These are phyloP conservation scores for Phytophthora capsici DNA, from an alignment of 352 stramenopile species.

Conservation along the genomic window DNA sequence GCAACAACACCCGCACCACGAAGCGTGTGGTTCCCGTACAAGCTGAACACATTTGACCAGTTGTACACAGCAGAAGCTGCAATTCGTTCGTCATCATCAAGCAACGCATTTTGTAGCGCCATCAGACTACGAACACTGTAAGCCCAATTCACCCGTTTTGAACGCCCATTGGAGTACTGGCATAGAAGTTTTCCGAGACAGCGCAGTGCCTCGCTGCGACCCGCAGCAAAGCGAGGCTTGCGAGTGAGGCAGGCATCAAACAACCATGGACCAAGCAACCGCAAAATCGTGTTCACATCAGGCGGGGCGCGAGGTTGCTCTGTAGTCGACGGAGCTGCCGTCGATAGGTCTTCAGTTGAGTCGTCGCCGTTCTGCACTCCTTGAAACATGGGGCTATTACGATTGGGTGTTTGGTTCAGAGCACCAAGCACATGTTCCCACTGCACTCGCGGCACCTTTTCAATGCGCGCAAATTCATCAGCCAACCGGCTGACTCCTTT, in stretches of 20 bases:
- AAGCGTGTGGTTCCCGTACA: conserved; percentile 85
- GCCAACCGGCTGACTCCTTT: conserved; percentile 83
- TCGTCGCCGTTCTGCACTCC: conserved; percentile 50
- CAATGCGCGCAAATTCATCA: conserved; percentile 75
- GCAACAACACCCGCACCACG: conserved; percentile 79
- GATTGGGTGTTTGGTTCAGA: conserved; percentile 56
- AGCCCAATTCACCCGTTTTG: conserved; percentile 85
- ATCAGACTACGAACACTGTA: conserved; percentile 87
- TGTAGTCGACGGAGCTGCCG: conserved; percentile 14
- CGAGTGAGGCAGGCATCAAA: conserved; percentile 87
- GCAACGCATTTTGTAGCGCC: conserved; percentile 75
- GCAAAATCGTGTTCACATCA: conserved; percentile 85
- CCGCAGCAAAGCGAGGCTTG: conserved; percentile 70
- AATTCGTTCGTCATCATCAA: conserved; percentile 86
- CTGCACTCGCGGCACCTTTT: conserved; percentile 72
- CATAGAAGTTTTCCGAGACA: conserved; percentile 82
- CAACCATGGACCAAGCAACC: conserved; percentile 82
- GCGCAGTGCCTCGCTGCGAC: conserved; percentile 75
- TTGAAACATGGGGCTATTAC: conserved; percentile 53
- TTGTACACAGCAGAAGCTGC: conserved; percentile 83
- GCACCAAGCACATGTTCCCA: conserved; percentile 78
- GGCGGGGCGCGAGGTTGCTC: conserved; percentile 67
- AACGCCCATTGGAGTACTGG: conserved; percentile 67
- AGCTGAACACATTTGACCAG: conserved; percentile 83
- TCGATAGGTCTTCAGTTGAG: conserved; percentile 25